Conservation (phyloP, 768 basidiomycete genomes). For the Hypsizygus marmoreus region DNA sequence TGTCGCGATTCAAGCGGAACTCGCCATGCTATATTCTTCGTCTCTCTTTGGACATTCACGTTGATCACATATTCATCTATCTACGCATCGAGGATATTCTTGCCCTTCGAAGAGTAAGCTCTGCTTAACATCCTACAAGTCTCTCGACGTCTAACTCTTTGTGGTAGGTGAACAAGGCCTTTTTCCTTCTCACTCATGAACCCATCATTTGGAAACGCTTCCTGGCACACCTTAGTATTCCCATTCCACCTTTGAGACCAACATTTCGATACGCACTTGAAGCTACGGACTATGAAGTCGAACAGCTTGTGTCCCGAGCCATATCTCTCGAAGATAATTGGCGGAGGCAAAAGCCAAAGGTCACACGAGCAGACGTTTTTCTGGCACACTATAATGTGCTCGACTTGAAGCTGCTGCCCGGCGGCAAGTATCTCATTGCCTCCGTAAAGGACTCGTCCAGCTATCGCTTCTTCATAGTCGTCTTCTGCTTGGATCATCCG, state of each 20-base stretch:
- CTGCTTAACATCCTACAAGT: neutral
- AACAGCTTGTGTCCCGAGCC: constrained; percentile 62
- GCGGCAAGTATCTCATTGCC: constrained; percentile 68
- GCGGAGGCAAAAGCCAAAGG: constrained; percentile 41
- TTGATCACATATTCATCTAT: constrained; percentile 44
- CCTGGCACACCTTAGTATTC: constrained; percentile 52
- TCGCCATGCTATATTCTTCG: too few species aligned
- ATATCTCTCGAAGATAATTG: constrained; percentile 64
- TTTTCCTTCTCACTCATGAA: constrained; percentile 66
- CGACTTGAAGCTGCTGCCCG: constrained; percentile 62
- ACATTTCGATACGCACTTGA: constrained; percentile 46
- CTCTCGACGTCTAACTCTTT: neutral
- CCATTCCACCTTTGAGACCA: constrained; percentile 62
- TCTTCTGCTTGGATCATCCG: constrained; percentile 61
- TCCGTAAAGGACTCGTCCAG: constrained; percentile 50
- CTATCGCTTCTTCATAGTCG: constrained; percentile 48
- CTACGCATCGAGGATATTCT: constrained; percentile 50
- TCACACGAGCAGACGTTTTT: constrained; percentile 27
- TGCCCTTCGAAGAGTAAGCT: constrained; percentile 43
- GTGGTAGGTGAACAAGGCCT: constrained; percentile 55
- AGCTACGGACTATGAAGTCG: constrained; percentile 45
- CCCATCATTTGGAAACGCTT: constrained; percentile 74
- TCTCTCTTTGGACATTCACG: constrained; percentile 40
- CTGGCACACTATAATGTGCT: constrained; percentile 39
- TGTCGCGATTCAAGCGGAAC: too few species aligned